Evolutionary conservation across 2,329 filamentous ascomycete species (phyloP), one percentile per base, ranked within the genome.

Genomic region (Lasiodiplodia sp.): DNA sequence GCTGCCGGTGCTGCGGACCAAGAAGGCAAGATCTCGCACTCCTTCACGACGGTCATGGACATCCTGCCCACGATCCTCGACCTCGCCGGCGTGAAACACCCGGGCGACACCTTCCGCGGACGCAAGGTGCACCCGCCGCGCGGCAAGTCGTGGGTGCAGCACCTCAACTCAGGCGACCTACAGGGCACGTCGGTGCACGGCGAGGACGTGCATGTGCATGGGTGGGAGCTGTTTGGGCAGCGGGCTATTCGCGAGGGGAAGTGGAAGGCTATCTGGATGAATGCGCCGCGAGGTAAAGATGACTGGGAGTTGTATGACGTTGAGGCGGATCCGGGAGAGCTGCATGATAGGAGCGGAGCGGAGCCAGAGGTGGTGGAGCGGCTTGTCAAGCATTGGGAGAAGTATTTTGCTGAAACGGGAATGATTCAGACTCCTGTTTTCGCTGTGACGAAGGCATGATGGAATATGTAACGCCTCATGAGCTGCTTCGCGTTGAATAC

Each of bases 21-120:
- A 52, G 67, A 70, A 23, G 38, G 51, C 49, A 60, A 68, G 14
- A 75, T 78, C 57, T 73, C 74, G 25, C 69, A 78, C 63, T 69
- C 72, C 2, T 82, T 82, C 66, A 69, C 72, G 1, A 79, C 80
- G 0, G 77, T 83, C 1, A 79, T 83, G 70, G 75, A 79, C n/a
- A 72, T 81, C 23, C 65, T 73, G 0, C 79, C 79, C 0, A 81
- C 79, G 0, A 70, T 81, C 4, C 72, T 81, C 2, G 77, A 80
- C 4, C 70, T 81, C 2, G 79, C 79, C 0, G 72, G 75, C 2
- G 70, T 77, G 1, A 38, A 69, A 31, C 78, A 79, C 66, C 79
- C 79, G 14, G 76, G 71, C 4, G 68, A 69, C 10, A 55, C 38
- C 0, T 80, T 73, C 68, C 71, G 72, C 44, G 76, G 77, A 4